A percentile compares a stretch with the other conserved stretches of the same genome.
Evolutionary conservation across 805 yeast species (phyloP).

Genomic region (Tetrapisispora arboricola): DNA sequence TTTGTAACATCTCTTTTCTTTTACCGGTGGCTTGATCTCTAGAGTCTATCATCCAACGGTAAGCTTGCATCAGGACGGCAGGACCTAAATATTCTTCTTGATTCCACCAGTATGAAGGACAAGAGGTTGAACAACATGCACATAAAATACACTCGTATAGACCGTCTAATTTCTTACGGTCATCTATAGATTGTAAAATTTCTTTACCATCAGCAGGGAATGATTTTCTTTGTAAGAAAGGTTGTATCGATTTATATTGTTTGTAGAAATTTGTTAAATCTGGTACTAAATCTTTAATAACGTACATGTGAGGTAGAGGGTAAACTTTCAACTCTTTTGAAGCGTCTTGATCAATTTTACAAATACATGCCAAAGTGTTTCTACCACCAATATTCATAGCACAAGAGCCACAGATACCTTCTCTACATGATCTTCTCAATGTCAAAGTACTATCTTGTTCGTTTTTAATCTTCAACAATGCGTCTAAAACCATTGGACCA

Average conservation of each 20-base stretch:
- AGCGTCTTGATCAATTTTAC: slow-evolving; percentile 79
- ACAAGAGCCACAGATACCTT: slow-evolving; percentile 98
- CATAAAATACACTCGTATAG: slow-evolving; percentile 94
- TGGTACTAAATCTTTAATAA: slow-evolving; percentile 94
- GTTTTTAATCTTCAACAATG: slow-evolving; percentile 85
- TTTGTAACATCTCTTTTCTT: slow-evolving; percentile 86
- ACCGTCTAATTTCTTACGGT: slow-evolving; percentile 94
- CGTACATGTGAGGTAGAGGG: slow-evolving; percentile 97
- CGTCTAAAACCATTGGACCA: slow-evolving; percentile 98
- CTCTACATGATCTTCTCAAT: slow-evolving; percentile 97
- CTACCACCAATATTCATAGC: slow-evolving; percentile 99
- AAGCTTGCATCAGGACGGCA: slow-evolving; percentile 98
- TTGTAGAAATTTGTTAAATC: slow-evolving; percentile 96
- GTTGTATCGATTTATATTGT: slow-evolving; percentile 97
- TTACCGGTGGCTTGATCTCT: slow-evolving; percentile 78
- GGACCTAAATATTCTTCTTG: slow-evolving; percentile 98
- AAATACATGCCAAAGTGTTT: slow-evolving; percentile 93
- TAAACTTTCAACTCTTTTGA: slow-evolving; percentile 75
- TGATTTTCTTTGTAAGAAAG: slow-evolving; percentile 73
- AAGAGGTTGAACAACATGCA: slow-evolving; percentile 97
- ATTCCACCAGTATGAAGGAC: slow-evolving; percentile 99
- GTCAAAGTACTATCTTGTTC: slow-evolving; percentile 95
- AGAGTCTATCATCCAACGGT: slow-evolving; percentile 96
- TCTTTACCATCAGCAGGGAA: slow-evolving; percentile 87
- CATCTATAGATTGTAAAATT: slow-evolving; percentile 80